Conservation (phyloP, 352 stramenopile species). For the Phytophthora nicotianae region DNA sequence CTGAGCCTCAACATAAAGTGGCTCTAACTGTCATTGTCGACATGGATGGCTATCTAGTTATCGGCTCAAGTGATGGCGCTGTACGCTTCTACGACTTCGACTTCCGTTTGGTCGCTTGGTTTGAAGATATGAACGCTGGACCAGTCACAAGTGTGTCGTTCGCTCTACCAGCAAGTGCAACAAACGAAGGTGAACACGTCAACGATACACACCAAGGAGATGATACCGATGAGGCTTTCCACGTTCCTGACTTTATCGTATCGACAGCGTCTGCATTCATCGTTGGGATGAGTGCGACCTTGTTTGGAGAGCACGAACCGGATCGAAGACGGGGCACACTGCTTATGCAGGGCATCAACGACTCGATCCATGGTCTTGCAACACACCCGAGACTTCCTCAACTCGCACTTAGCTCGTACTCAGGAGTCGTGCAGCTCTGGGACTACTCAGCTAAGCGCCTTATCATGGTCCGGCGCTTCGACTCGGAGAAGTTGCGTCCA, state of each 20-base stretch:
- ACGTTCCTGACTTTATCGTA: slow-evolving; percentile 92
- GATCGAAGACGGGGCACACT: slow-evolving; percentile 89
- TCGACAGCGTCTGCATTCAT: slow-evolving; percentile 87
- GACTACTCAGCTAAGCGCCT: slow-evolving; percentile 87
- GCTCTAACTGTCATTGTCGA: slow-evolving; percentile 67
- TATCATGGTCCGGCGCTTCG: slow-evolving; percentile 84
- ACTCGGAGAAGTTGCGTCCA: slow-evolving; percentile 63
- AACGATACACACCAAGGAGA: slow-evolving; percentile 9
- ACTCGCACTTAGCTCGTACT: slow-evolving; percentile 83
- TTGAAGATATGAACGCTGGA: slow-evolving; percentile 93
- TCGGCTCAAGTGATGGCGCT: slow-evolving; percentile 88
- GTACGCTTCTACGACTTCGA: slow-evolving; percentile 95
- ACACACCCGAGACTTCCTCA: slow-evolving; percentile 76
- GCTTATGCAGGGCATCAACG: slow-evolving; percentile 91
- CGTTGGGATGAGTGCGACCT: slow-evolving; percentile 72
- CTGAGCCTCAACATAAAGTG: slow-evolving; percentile 56
- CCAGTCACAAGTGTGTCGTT: slow-evolving; percentile 92
- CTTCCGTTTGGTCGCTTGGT: slow-evolving; percentile 93
- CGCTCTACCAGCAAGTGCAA: slow-evolving; percentile 27
- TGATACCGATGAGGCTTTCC: slow-evolving; percentile 55
- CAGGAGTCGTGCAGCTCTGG: slow-evolving; percentile 91
- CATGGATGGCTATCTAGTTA: slow-evolving; percentile 90
- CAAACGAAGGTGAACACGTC: slow-evolving; percentile 16
- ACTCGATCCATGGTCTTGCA: slow-evolving; percentile 82
- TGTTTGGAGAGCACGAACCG: slow-evolving; percentile 89